Percentiles rank a stretch among this genome's conserved stretches.
Conservation (phyloP, 306 rosid genomes). For the Fragaria nilgerrensis region DNA sequence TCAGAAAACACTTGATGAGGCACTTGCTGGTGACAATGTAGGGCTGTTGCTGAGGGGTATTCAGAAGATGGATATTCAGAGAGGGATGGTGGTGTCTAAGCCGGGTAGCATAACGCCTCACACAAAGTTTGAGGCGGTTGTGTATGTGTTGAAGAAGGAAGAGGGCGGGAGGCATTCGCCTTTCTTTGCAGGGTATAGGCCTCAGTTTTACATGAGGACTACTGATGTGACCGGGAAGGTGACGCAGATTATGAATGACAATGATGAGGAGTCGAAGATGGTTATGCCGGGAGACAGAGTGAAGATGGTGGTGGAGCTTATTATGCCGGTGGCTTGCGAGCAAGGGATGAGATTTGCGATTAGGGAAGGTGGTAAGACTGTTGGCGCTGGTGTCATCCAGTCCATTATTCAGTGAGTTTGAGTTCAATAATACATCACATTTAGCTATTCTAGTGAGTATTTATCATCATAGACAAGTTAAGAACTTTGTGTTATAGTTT, state of each 20-base stretch:
- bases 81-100: constrained; percentile 36
- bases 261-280: constrained; percentile 38
- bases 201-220: constrained; percentile 39
- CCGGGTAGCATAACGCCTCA: constrained; percentile 29
- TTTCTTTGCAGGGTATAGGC: constrained; percentile 30
- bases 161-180: constrained; percentile 39
- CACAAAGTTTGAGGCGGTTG: constrained; percentile 28
- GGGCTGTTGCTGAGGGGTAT: constrained; percentile 36
- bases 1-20: constrained; percentile 32
- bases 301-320: constrained; percentile 37
- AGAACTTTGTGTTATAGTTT: not conserved
- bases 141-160: constrained; percentile 36
- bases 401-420: constrained; percentile 27
- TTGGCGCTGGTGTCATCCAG: constrained; percentile 38
- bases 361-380: constrained; percentile 40
- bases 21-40: constrained; percentile 38
- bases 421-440: not conserved
- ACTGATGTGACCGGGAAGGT: constrained; percentile 37
- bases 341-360: constrained; percentile 42
- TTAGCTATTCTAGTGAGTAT: not conserved
- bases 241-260: constrained; percentile 20
- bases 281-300: constrained; percentile 37
- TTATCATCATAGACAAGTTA: not conserved
- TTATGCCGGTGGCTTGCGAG: constrained; percentile 34
- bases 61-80: constrained; percentile 31